Evolutionary conservation across 805 yeast genomes (phyloP), one percentile per base, ranked within the genome.

Genomic region (Kodamaea leandrae): DNA sequence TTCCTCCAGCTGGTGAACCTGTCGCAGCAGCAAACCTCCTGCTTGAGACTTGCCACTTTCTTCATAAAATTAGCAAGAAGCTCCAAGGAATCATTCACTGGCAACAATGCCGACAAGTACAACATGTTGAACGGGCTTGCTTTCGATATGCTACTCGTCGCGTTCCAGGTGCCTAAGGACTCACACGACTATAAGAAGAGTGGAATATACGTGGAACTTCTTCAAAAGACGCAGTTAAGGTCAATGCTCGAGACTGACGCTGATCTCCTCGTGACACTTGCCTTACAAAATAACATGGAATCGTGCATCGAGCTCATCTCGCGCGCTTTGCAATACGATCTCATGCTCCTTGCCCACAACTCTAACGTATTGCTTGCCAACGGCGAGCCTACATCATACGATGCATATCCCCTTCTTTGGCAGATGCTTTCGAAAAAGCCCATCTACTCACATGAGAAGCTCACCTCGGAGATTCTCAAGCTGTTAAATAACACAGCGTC

Each of bases 1-100:
- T 66, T 79, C 26, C 57, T 66, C 35, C 57, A 60, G 12, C 61
- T 80, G 2, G 56, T 82, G 25, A 55, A 71, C 1, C 64, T 66
- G 1, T 60, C 82, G 0, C 81, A 78, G 44, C 65, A 65, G 37
- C 77, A 77, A 26, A 77, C 77, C 30, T 68, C 78, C 38, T 73
- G 74, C 2, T 74, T 78, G 33, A 74, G 74, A 38, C 57, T 78
- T 4, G 74, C 81, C 8, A 65, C 71, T 35, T 72, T 66, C 48
- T 66, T 79, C 37, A 60, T 78, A 23, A 71, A 43, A 12, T 18
- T 30, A 7, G 37, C 32, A 4, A 35, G 30, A 16, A 25, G 37
- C 19, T 12, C 29, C 14, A 25, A 21, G 21, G 10, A 12, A n/a
- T n/a, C n/a, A n/a, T n/a, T n/a, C n/a, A 19, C 14, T n/a, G 21